Base-by-base conservation (phyloP, 179 eudicot genomes). In the Amaranthus tricolor region DNA sequence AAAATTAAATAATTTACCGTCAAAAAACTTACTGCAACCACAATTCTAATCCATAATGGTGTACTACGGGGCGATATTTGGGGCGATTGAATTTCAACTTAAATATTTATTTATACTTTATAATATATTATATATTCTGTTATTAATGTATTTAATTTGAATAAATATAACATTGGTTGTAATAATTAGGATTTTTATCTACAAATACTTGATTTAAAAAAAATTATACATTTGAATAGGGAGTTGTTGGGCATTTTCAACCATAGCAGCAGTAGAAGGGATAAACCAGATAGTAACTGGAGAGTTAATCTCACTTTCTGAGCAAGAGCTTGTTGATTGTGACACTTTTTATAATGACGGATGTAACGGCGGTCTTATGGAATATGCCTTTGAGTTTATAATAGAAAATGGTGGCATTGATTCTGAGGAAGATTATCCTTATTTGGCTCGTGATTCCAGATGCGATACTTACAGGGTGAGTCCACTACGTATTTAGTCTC, bases 161-260 rank as follows among this genome's bases (percentile, higher is more conserved):
- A 31, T 31, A 31, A 31, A 31, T 31, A 31, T 31, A 31, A 31
- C 2, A 31, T 31, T 31, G 2, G 0, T 31, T 31, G 40, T 31
- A 31, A 1, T 31, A 31, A 31, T 31, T 31, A 31, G 2, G 40
- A 31, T 31, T 31, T 31, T 31, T 31, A 31, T 31, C 40, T 31
- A 31, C 1, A 1, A 31, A 0, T 24, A 24, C 31, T 24, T 70
- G 60, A 10, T 16, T 24, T 24, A 0, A 24, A 24, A 24, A 24
- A 24, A 0, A 0, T 24, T 24, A 31, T 31, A 1, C 2, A 31
- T 31, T 31, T 31, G 40, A n/a, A 66, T 58, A 93, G 96, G 96
- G 20, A 91, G 98, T 57, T 93, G 98, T 65, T 93, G 98, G 98
- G 98, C 98, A 56, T 93, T 93, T 71, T 89, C 98, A 44, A 89